Percentiles rank a stretch among this genome's conserved stretches.
Conservation (phyloP, 2,329 filamentous ascomycete genomes). For the Clarireedia paspali region DNA sequence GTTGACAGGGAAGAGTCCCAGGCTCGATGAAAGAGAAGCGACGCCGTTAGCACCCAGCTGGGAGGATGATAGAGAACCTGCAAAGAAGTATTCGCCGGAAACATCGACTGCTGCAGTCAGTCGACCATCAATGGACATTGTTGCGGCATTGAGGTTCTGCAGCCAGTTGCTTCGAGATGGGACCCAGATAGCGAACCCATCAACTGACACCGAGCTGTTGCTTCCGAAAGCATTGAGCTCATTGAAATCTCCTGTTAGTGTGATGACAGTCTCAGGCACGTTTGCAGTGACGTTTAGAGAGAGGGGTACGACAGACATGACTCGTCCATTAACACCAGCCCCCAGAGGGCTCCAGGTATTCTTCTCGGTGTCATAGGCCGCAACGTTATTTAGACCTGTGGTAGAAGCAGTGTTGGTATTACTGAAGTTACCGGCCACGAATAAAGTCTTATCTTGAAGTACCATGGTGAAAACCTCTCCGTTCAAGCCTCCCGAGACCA, state of each 20-base stretch:
- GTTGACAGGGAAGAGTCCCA: constrained; percentile 51
- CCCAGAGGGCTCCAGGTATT: constrained; percentile 74
- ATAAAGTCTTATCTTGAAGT: constrained; percentile 56
- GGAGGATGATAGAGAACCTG: constrained; percentile 74
- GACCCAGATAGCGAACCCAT: constrained; percentile 88
- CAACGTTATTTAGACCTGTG: constrained; percentile 66
- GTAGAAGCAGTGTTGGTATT: constrained; percentile 56
- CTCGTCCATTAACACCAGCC: constrained; percentile 74
- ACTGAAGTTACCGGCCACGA: constrained; percentile 73
- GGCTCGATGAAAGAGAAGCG: constrained; percentile 49
- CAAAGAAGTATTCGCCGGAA: constrained; percentile 58
- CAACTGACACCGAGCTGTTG: constrained; percentile 51
- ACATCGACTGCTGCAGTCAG: constrained; percentile 65
- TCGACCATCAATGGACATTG: constrained; percentile 62
- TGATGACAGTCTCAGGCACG: constrained; percentile 64
- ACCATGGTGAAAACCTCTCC: constrained; percentile 67
- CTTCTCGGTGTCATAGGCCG: constrained; percentile 61
- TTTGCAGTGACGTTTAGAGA: constrained; percentile 67
- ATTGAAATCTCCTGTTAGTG: constrained; percentile 73
- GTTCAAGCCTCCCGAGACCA: constrained; percentile 70
- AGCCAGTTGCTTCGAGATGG: constrained; percentile 82
- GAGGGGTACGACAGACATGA: constrained; percentile 67
- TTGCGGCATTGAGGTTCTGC: constrained; percentile 60
- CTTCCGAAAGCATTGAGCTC: constrained; percentile 60
- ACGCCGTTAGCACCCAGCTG: constrained; percentile 66